A percentile compares a stretch with the other conserved stretches of the same genome.
Evolutionary conservation across 129 eudicot genomes (phyloP).

Genomic region (Escallonia rubra): DNA sequence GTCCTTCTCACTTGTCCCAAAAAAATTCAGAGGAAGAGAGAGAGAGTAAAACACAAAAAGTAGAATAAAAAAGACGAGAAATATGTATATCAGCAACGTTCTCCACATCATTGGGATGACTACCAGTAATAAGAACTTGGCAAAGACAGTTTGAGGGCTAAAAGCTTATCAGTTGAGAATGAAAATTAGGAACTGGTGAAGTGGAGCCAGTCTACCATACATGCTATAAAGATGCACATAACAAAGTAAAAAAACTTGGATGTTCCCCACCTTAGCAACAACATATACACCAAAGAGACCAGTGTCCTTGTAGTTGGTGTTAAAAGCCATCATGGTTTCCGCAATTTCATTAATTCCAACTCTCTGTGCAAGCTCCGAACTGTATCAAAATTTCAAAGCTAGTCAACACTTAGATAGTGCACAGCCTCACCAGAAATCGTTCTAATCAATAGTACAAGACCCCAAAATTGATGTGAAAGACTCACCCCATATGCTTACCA

Average conservation of each 20-base stretch:
- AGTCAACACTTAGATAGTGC: background rate
- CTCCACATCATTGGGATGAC: too few species aligned
- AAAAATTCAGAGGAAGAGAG: too few species aligned
- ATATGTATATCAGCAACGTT: too few species aligned
- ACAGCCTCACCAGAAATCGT: background rate
- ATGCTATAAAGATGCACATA: background rate
- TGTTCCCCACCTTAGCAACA: constrained; percentile 65
- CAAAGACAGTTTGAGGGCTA: too few species aligned
- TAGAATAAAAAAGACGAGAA: too few species aligned
- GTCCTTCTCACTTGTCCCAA: too few species aligned
- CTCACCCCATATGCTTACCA: constrained; percentile 79
- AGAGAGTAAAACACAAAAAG: too few species aligned
- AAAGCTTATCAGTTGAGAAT: too few species aligned
- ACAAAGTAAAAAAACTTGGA: background rate
- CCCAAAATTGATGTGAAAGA: background rate
- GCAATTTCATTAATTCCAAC: constrained; percentile 86
- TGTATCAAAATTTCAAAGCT: constrained; percentile 12
- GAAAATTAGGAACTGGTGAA: too few species aligned
- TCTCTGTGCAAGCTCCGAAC: constrained; percentile 82
- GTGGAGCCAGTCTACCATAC: background rate
- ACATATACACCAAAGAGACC: constrained; percentile 99
- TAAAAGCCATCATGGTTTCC: constrained; percentile 96
- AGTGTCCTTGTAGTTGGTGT: constrained; percentile 93
- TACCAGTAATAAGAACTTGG: too few species aligned
- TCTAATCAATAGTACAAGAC: background rate